These are phyloP conservation scores for Penicillium odoratum DNA, from an alignment of 495 filamentous ascomycete species.

Conservation along the genomic window DNA sequence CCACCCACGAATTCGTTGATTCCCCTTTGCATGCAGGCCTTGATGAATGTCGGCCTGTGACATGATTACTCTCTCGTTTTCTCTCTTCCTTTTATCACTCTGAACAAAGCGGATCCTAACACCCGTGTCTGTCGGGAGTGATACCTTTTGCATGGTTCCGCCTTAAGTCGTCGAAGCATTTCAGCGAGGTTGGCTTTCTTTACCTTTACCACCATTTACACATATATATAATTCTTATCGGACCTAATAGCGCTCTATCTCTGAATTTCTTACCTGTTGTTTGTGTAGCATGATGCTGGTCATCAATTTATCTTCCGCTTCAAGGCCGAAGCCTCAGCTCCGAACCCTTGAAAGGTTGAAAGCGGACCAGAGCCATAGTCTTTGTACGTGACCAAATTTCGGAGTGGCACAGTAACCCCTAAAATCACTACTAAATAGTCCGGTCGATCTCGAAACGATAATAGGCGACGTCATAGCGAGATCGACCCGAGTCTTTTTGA, in stretches of 20 bases:
- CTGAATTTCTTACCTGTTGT: background rate
- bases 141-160: slow-evolving; percentile 25
- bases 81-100: slow-evolving; percentile 9
- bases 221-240: slow-evolving; percentile 29
- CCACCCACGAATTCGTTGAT: slow-evolving; percentile 19
- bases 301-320: background rate
- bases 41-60: slow-evolving; percentile 4
- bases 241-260: background rate
- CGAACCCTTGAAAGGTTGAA: background rate
- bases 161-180: slow-evolving; percentile 22
- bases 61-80: slow-evolving; percentile 1
- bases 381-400: background rate
- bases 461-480: background rate
- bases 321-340: background rate
- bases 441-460: background rate
- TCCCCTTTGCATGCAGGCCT: slow-evolving; percentile 29
- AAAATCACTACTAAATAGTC: background rate
- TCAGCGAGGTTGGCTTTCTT: slow-evolving; percentile 28
- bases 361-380: background rate
- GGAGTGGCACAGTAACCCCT: background rate
- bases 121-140: background rate
- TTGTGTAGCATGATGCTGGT: background rate
- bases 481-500: background rate
- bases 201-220: slow-evolving; percentile 17
- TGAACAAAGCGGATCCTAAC: slow-evolving; percentile 4